Evolutionary conservation across 2,329 filamentous ascomycete genomes (phyloP).

Genomic region (Karstenula rhodostoma): DNA sequence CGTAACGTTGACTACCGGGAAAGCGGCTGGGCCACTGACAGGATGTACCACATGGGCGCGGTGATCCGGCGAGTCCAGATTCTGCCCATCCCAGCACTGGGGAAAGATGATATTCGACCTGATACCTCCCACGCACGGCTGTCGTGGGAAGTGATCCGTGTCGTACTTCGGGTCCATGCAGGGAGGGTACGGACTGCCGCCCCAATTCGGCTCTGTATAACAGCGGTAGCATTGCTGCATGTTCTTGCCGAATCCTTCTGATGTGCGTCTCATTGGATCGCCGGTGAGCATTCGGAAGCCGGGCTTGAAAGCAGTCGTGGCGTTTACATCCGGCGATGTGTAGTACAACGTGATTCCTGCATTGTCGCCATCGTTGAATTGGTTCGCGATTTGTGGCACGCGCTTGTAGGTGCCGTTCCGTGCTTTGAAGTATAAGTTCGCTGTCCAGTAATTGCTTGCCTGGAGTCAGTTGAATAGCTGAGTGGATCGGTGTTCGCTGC

Average conservation of each 20-base stretch:
- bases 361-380: constrained; percentile 32
- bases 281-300: constrained; percentile 35
- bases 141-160: constrained; percentile 41
- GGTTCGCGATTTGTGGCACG: constrained; percentile 31
- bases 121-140: constrained; percentile 34
- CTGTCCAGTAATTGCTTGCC: constrained; percentile 40
- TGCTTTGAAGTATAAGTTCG: constrained; percentile 40
- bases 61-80: constrained; percentile 63
- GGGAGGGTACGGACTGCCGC: constrained; percentile 27
- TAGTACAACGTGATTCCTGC: constrained; percentile 32
- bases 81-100: constrained; percentile 62
- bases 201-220: constrained; percentile 26
- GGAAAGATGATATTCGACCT: constrained; percentile 63
- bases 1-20: constrained; percentile 14
- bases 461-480: background rate
- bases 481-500: background rate
- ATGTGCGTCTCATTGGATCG: constrained; percentile 25
- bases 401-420: constrained; percentile 39
- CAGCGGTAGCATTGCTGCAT: constrained; percentile 33
- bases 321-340: constrained; percentile 23
- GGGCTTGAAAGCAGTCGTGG: constrained; percentile 30
- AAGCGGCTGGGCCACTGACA: background rate
- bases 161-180: constrained; percentile 35
- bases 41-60: constrained; percentile 54
- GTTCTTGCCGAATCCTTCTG: constrained; percentile 26